These are phyloP conservation scores for Phytophthora vignae DNA, from an alignment of 352 stramenopile species.

Conservation along the genomic window DNA sequence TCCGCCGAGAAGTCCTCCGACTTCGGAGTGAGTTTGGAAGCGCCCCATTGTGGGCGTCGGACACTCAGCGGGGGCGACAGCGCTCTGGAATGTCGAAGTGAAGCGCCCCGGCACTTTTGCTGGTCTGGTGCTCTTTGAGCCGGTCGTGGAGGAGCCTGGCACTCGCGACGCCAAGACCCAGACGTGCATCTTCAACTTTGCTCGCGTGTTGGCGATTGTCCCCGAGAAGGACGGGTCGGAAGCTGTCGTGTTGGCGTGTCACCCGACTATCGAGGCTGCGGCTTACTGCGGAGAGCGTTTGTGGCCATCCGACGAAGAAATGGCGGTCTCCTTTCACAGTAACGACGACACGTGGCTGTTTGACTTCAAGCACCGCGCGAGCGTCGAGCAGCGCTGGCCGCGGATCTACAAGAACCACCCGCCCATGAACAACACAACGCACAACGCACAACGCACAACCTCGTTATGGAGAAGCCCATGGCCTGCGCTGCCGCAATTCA, in stretches of 20 bases:
- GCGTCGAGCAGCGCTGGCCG: conserved; percentile 13
- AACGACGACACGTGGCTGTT: conserved; percentile 18
- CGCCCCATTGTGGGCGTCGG: conserved; percentile 50
- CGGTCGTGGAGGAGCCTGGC: conserved; percentile 11
- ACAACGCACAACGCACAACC: conserved; percentile 24
- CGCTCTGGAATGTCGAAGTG: conserved; percentile 38
- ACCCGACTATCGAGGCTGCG: conserved; percentile 31
- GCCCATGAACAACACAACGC: too few relatives aligned
- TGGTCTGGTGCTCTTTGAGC: conserved; percentile 45
- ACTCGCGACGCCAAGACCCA: conserved; percentile 6
- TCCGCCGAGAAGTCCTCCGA: conserved; percentile 19
- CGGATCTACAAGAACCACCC: conserved; percentile 19
- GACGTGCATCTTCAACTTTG: conserved; percentile 11
- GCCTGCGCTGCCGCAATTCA: conserved; percentile 11
- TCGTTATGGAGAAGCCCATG: conserved; percentile 27
- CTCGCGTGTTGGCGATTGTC: conserved; percentile 41
- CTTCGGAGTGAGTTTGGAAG: neutral
- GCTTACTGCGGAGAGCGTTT: conserved; percentile 26
- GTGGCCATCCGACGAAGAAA: conserved; percentile 19
- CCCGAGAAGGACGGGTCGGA: conserved; percentile 11
- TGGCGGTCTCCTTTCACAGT: conserved; percentile 44
- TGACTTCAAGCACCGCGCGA: conserved; percentile 10
- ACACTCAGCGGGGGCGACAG: conserved; percentile 41
- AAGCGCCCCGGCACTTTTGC: conserved; percentile 36
- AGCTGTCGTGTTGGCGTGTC: conserved; percentile 27